phyloP scores from a whole-genome alignment of 2,329 filamentous ascomycete species.

The Rutstroemia sp. region DNA sequence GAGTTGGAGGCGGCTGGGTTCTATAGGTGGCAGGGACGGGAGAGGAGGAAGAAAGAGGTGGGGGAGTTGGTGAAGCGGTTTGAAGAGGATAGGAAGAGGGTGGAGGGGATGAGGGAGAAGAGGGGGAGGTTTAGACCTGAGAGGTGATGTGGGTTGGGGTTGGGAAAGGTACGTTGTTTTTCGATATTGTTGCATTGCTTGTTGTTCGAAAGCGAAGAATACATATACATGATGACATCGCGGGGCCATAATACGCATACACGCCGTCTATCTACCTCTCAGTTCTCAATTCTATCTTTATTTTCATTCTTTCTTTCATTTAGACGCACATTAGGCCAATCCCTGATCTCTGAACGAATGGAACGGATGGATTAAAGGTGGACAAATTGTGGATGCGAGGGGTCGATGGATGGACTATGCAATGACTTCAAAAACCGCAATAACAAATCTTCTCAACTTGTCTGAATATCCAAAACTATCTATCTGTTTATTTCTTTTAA shows the following conservation, averaged over 20 bases:
- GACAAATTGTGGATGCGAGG: no score
- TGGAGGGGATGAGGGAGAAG: slow-evolving; percentile 62
- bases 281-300: no score
- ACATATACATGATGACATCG: slow-evolving; percentile 38
- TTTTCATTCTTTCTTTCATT: no score
- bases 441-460: slow-evolving; percentile 57
- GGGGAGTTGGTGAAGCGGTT: slow-evolving; percentile 62
- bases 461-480: slow-evolving; percentile 37
- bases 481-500: no score
- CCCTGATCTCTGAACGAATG: slow-evolving; percentile 18
- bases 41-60: slow-evolving; percentile 71
- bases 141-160: slow-evolving; percentile 24
- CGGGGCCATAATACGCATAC: slow-evolving; percentile 45
- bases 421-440: slow-evolving; percentile 58
- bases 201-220: background rate
- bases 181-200: background rate
- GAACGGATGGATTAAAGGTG: no score
- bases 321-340: slow-evolving; percentile 21
- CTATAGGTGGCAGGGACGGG: slow-evolving; percentile 76
- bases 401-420: slow-evolving; percentile 12
- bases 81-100: slow-evolving; percentile 66
- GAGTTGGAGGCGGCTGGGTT: slow-evolving; percentile 56
- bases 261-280: slow-evolving; percentile 13
- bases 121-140: slow-evolving; percentile 52
- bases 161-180: background rate